Conservation (phyloP, 305 asterid genomes). For the Solanum hybrid region DNA sequence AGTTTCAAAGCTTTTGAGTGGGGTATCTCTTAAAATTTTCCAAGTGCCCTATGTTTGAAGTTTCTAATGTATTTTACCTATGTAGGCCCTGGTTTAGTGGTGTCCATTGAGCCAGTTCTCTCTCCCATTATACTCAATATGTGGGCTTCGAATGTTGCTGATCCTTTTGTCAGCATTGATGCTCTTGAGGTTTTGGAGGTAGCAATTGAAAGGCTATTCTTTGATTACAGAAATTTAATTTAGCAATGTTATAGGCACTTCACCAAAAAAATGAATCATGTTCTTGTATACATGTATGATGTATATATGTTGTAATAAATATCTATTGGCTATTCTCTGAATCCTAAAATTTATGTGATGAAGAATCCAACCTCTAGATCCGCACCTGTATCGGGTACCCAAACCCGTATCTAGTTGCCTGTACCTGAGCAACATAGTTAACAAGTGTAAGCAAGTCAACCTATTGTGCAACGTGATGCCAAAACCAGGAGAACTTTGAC, state of each 20-base stretch:
- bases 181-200: slow-evolving; percentile 98
- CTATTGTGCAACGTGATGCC: background rate
- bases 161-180: slow-evolving; percentile 91
- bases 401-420: background rate
- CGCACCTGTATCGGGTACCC: background rate
- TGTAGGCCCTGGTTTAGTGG: slow-evolving; percentile 59
- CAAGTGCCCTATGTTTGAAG: slow-evolving; percentile 2
- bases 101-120: slow-evolving; percentile 62
- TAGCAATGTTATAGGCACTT: background rate
- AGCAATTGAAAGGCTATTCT: background rate
- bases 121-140: slow-evolving; percentile 83
- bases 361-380: background rate
- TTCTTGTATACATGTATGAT: background rate
- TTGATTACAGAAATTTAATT: background rate
- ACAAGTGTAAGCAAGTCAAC: background rate
- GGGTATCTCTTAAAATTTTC: background rate
- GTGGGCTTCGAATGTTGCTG: slow-evolving; percentile 92
- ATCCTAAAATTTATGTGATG: background rate
- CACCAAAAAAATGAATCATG: background rate
- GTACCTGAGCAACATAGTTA: background rate
- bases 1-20: background rate
- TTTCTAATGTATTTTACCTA: background rate
- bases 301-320: background rate
- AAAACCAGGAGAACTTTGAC: background rate
- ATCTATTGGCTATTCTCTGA: background rate